These are phyloP conservation scores for Oryza nivara DNA, from an alignment of 176 grass and related monocot genomes.

Conservation along the genomic window DNA sequence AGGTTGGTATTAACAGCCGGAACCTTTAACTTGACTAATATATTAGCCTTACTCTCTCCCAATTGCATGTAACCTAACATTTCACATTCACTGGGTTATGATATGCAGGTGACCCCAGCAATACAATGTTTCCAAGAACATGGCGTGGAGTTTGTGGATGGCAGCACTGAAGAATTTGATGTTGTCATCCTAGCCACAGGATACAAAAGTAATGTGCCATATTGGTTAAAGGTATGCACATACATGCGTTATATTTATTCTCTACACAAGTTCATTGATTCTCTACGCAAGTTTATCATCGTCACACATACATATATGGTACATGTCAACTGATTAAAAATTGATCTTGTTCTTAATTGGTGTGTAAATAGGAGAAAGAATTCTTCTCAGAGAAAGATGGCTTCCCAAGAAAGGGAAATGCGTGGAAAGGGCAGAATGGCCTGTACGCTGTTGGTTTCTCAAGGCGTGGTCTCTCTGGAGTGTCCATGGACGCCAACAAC, in stretches of 20 bases:
- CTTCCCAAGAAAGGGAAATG: slow-evolving; percentile 66
- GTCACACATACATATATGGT: background rate
- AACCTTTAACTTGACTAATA: background rate
- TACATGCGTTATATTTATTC: background rate
- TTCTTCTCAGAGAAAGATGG: slow-evolving; percentile 88
- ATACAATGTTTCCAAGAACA: slow-evolving; percentile 55
- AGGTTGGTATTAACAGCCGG: slow-evolving; percentile 38
- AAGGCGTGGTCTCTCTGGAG: slow-evolving; percentile 64
- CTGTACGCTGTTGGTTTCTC: slow-evolving; percentile 87
- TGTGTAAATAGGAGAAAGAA: slow-evolving; percentile 56
- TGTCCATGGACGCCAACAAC: slow-evolving; percentile 69
- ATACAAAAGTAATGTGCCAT: slow-evolving; percentile 81
- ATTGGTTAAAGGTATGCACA: slow-evolving; percentile 82
- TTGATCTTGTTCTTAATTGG: background rate
- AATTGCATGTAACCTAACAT: background rate
- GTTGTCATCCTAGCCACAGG: slow-evolving; percentile 78
- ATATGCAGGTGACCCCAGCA: slow-evolving; percentile 58
- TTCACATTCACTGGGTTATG: background rate
- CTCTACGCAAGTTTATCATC: background rate
- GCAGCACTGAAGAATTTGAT: slow-evolving; percentile 62
- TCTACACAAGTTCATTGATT: background rate
- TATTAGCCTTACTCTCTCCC: background rate
- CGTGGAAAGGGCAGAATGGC: slow-evolving; percentile 79
- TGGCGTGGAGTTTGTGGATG: slow-evolving; percentile 70
- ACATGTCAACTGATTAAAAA: background rate